A percentile compares a stretch with the other conserved stretches of the same genome.
phyloP scores from a whole-genome alignment of 2,329 filamentous ascomycete genomes.

The Aspergillus tubingensis region DNA sequence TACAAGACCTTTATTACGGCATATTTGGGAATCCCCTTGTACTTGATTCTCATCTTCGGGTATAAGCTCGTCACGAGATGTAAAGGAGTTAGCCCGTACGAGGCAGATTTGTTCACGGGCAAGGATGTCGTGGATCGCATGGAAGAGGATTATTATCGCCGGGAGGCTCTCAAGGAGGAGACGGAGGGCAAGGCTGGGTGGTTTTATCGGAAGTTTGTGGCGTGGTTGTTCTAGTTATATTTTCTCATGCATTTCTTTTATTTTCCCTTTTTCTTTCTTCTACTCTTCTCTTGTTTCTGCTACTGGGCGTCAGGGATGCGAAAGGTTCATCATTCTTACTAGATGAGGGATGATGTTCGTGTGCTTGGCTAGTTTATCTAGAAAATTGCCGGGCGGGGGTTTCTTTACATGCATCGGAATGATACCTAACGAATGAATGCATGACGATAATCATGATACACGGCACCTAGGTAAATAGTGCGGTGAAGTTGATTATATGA shows the following conservation, averaged over 20 bases:
- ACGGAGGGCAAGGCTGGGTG: constrained; percentile 42
- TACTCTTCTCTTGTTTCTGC: no score
- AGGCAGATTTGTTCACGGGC: constrained; percentile 70
- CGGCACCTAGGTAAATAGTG: no score
- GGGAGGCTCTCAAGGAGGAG: constrained; percentile 47
- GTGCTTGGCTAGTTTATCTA: no score
- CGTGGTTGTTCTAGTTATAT: constrained; percentile 59
- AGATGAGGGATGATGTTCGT: no score
- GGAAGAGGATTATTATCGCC: constrained; percentile 66
- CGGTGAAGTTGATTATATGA: no score
- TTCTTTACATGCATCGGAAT: no score
- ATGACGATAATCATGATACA: no score
- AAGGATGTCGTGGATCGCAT: constrained; percentile 74
- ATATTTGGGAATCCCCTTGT: constrained; percentile 75
- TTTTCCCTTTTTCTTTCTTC: background rate
- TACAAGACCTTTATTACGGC: constrained; percentile 77
- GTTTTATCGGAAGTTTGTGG: constrained; percentile 62
- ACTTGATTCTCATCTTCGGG: constrained; percentile 68
- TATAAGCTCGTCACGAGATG: constrained; percentile 63
- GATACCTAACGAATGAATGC: no score
- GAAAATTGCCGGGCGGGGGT: no score
- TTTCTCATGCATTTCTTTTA: background rate
- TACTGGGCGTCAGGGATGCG: no score
- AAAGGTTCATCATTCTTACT: no score
- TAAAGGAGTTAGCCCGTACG: constrained; percentile 57